Evolutionary conservation across 1,284 basidiomycete species (phyloP).

Genomic region (Apiotrichum laibachii): DNA sequence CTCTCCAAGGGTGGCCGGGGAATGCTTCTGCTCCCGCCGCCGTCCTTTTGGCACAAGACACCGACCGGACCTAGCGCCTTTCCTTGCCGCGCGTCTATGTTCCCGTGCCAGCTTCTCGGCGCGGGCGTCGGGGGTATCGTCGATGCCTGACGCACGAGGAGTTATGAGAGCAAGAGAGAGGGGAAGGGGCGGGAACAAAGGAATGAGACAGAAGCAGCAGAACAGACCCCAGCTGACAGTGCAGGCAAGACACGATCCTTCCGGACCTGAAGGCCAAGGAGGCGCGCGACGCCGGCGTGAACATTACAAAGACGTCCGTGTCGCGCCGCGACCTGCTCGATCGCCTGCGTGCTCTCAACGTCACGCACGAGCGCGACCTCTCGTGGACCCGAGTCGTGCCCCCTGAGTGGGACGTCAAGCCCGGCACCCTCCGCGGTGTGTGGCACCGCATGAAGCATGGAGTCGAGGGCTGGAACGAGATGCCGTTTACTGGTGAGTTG

Average conservation of each 20-base stretch:
- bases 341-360: constrained; percentile 7
- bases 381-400: constrained; percentile 11
- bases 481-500: constrained; percentile 10
- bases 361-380: constrained; percentile 15
- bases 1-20: too few species aligned
- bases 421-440: constrained; percentile 6
- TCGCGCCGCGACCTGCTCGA: constrained; percentile 6
- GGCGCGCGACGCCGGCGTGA: background rate
- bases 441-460: constrained; percentile 10
- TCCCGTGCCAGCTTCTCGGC: too few species aligned
- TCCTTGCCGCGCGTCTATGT: too few species aligned
- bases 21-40: too few species aligned
- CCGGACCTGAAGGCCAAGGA: constrained; percentile 8
- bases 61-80: too few species aligned
- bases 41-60: too few species aligned
- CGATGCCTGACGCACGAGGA: too few species aligned
- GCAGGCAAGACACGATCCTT: constrained; percentile 14
- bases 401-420: constrained; percentile 6
- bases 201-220: too few species aligned
- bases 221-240: too few species aligned
- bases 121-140: too few species aligned
- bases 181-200: too few species aligned
- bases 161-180: too few species aligned
- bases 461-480: constrained; percentile 2
- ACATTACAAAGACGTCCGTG: constrained; percentile 5